Percentiles rank a stretch among this genome's conserved stretches.
These are phyloP conservation scores for Candida sp. DNA, from an alignment of 1,139 yeast species.

Conservation along the genomic window DNA sequence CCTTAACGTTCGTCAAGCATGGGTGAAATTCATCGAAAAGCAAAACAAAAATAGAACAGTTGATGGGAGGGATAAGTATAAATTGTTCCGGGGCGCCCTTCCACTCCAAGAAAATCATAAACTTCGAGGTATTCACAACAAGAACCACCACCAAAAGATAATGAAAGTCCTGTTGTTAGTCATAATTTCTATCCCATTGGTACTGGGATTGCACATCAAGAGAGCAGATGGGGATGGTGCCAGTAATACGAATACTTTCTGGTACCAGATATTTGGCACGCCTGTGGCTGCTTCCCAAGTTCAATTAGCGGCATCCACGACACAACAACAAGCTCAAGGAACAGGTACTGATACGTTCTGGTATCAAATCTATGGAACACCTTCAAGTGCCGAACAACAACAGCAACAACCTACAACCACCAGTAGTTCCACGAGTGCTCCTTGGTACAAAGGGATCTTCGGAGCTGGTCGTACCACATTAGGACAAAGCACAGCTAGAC, in stretches of 20 bases:
- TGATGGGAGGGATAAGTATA: background rate
- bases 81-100: too few species aligned
- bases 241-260: background rate
- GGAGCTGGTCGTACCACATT: slow-evolving; percentile 9
- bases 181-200: background rate
- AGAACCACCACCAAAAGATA: background rate
- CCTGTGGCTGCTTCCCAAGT: background rate
- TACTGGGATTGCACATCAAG: slow-evolving; percentile 2
- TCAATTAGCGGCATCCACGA: background rate
- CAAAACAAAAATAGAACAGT: background rate
- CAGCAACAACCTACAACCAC: background rate
- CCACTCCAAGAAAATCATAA: too few species aligned
- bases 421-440: background rate
- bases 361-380: slow-evolving; percentile 1
- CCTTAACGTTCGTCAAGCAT: background rate
- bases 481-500: slow-evolving; percentile 3
- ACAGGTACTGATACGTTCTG: background rate
- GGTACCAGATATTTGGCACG: slow-evolving; percentile 5
- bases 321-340: background rate
- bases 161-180: slow-evolving; percentile 2
- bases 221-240: background rate
- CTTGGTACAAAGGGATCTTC: slow-evolving; percentile 8
- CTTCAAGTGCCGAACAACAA: background rate
- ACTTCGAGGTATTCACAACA: too few species aligned
- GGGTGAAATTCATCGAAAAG: background rate